Evolutionary conservation across 169 alveolate genomes (phyloP).

Genomic region (Plasmodium vivax): DNA sequence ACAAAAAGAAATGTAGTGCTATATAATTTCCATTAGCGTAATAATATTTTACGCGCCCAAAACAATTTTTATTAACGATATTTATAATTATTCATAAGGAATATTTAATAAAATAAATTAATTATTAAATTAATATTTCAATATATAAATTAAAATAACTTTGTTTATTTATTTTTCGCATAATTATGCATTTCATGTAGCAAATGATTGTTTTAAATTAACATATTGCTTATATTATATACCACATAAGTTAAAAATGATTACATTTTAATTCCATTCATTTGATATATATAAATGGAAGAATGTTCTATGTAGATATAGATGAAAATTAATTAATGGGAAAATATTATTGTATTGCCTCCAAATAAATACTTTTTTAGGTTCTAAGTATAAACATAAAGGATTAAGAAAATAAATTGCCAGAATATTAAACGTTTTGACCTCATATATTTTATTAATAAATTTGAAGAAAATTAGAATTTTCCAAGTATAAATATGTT

Average conservation of each 20-base stretch:
- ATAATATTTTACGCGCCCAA: not conserved
- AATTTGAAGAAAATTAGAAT: not conserved
- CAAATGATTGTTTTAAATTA: no score
- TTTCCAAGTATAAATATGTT: not conserved
- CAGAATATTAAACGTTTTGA: not conserved
- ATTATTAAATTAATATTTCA: not conserved
- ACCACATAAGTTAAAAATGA: not conserved
- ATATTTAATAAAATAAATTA: not conserved
- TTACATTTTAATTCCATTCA: not conserved
- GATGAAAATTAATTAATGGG: not conserved
- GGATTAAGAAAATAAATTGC: no score
- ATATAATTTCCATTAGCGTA: no score
- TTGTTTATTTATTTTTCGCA: not conserved
- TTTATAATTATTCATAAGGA: no score
- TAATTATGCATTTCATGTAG: not conserved
- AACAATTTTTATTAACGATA: not conserved
- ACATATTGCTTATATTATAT: no score
- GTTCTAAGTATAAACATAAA: not conserved
- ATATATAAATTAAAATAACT: no score
- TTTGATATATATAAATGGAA: not conserved
- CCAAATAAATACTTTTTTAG: not conserved
- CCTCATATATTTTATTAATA: not conserved
- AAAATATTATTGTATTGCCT: not conserved
- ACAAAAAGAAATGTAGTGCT: not conserved
- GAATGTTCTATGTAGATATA: no score